Evolutionary conservation across 2,329 filamentous ascomycete genomes (phyloP).

Genomic region (Microdochium trichocladiopsis): DNA sequence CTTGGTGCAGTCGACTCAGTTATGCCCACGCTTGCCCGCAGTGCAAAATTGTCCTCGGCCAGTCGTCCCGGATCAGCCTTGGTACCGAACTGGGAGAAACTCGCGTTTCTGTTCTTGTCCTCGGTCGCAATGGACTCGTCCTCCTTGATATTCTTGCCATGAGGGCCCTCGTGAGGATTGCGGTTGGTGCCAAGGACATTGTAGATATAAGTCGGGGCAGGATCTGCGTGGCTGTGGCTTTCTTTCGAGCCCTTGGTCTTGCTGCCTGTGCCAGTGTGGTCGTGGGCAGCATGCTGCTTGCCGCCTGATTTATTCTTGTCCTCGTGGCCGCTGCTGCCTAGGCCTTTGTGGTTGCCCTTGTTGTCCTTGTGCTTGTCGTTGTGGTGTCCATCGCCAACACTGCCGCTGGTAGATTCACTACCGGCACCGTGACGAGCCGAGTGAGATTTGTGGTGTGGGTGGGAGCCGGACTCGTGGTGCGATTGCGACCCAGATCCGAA

Average conservation of each 20-base stretch:
- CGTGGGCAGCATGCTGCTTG: neutral
- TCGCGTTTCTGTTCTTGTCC: conserved; percentile 29
- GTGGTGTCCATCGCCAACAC: conserved; percentile 1
- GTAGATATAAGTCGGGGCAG: conserved; percentile 30
- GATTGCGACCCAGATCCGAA: conserved; percentile 7
- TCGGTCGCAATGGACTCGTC: conserved; percentile 27
- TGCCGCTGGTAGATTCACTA: neutral
- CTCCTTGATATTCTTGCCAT: conserved; percentile 33
- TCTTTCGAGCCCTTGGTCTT: conserved; percentile 12
- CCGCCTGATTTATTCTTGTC: too few species aligned
- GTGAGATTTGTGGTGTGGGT: conserved; percentile 25
- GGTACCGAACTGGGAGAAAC: conserved; percentile 35
- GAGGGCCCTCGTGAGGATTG: conserved; percentile 19
- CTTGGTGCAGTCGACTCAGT: neutral
- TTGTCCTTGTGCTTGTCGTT: neutral
- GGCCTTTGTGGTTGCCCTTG: neutral
- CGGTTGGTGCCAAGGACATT: conserved; percentile 21
- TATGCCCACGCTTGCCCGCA: conserved; percentile 33
- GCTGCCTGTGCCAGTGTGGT: conserved; percentile 38
- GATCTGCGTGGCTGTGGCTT: conserved; percentile 9
- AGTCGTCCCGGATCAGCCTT: conserved; percentile 37
- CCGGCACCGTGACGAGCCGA: conserved; percentile 36
- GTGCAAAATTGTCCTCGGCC: conserved; percentile 34
- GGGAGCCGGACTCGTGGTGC: conserved; percentile 4
- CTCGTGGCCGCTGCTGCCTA: too few species aligned